Evolutionary conservation across 2,329 filamentous ascomycete genomes (phyloP).

Genomic region (Fusarium tanahbumbuense): DNA sequence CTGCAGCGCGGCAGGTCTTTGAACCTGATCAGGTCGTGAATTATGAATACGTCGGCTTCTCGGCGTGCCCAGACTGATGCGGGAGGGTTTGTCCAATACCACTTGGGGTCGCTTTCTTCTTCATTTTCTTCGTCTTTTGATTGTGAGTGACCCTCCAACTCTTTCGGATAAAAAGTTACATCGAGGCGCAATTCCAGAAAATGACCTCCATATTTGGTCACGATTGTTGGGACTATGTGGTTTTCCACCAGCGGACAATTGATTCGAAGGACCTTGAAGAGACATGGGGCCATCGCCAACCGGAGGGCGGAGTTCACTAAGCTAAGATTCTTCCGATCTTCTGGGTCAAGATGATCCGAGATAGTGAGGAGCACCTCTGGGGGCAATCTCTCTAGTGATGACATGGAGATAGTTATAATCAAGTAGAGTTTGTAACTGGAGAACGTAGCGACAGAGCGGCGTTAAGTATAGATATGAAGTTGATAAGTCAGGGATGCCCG

Average conservation of each 20-base stretch:
- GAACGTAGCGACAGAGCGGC: too few species aligned
- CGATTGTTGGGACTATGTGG: not conserved
- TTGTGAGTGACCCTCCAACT: too few species aligned
- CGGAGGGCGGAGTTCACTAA: not conserved
- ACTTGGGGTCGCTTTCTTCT: not conserved
- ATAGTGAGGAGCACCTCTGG: too few species aligned
- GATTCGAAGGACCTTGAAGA: not conserved
- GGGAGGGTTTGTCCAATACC: slow-evolving; percentile 1
- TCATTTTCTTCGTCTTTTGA: not conserved
- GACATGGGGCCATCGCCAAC: not conserved
- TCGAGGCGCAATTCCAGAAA: not conserved
- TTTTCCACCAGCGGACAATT: not conserved
- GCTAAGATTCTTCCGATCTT: not conserved
- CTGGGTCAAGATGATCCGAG: too few species aligned
- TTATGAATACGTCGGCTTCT: not conserved
- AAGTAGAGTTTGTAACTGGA: too few species aligned
- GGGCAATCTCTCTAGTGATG: too few species aligned
- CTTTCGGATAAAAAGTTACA: not conserved
- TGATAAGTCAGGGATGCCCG: too few species aligned
- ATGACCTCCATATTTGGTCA: not conserved
- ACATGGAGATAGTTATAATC: too few species aligned
- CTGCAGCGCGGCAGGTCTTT: slow-evolving; percentile 4
- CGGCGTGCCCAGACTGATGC: slow-evolving; percentile 22
- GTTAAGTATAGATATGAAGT: too few species aligned
- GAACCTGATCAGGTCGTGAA: slow-evolving; percentile 4